phyloP scores from a whole-genome alignment of 139 green algal species.

The Zygnema circumcarinatum region DNA sequence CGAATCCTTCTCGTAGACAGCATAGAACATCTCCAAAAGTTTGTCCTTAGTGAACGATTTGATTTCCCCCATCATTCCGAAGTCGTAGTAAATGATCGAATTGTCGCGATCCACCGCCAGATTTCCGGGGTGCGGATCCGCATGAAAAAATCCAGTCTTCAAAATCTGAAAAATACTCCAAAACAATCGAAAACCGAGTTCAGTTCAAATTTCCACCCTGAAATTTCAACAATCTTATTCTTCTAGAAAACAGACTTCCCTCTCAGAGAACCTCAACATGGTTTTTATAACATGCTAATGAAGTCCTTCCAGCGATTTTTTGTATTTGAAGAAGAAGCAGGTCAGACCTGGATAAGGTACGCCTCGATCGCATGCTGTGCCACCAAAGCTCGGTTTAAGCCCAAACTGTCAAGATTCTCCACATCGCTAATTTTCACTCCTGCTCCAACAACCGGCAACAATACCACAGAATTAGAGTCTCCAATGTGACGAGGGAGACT shows the following conservation, averaged over 20 bases:
- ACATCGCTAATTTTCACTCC: slow-evolving; percentile 90
- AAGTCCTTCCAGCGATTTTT: no score
- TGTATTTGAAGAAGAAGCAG: no score
- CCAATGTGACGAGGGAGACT: no score
- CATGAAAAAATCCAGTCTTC: slow-evolving; percentile 91
- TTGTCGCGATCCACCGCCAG: slow-evolving; percentile 83
- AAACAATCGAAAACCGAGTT: slow-evolving; percentile 53
- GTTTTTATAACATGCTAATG: no score
- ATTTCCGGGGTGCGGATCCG: slow-evolving; percentile 93
- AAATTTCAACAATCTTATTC: not conserved
- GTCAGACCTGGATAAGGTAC: slow-evolving; percentile 94
- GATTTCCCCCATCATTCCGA: slow-evolving; percentile 81
- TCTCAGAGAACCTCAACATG: not conserved
- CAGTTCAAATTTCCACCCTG: not conserved
- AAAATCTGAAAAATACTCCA: slow-evolving; percentile 78
- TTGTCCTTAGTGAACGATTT: slow-evolving; percentile 75
- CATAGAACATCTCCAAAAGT: slow-evolving; percentile 97
- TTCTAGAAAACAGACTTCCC: not conserved
- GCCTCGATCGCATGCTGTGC: slow-evolving; percentile 85
- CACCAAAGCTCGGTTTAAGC: slow-evolving; percentile 84
- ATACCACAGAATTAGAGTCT: no score
- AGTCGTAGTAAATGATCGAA: slow-evolving; percentile 96
- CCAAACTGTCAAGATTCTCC: slow-evolving; percentile 76
- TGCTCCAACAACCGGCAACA: slow-evolving; percentile 9
- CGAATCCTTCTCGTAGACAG: slow-evolving; percentile 89